phyloP scores from a whole-genome alignment of 2,329 filamentous ascomycete species.

The Fusarium anguioides region DNA sequence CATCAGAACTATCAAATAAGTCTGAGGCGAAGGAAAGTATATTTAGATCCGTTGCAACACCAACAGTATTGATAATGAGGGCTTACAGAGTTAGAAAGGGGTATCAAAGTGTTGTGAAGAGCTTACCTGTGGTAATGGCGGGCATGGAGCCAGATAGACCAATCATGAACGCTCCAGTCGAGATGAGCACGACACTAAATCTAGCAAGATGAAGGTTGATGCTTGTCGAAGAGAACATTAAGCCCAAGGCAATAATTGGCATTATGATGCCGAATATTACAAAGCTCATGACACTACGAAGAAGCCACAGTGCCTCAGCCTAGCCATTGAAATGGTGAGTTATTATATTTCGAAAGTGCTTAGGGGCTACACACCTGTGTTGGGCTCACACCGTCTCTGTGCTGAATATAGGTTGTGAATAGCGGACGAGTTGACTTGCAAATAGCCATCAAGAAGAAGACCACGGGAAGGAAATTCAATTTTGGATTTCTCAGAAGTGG shows the following conservation, averaged over 20 bases:
- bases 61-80: background rate
- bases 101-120: background rate
- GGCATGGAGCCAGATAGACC: background rate
- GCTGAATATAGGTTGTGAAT: background rate
- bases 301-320: background rate
- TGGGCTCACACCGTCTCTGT: background rate
- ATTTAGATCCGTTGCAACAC: background rate
- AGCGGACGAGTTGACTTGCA: background rate
- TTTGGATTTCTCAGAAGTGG: background rate
- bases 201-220: background rate
- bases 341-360: rapidly evolving
- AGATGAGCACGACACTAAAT: background rate
- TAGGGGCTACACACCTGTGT: background rate
- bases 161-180: background rate
- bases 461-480: background rate
- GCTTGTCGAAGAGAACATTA: background rate
- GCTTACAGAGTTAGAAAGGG: background rate
- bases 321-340: background rate
- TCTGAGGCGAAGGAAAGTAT: background rate
- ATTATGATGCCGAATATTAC: background rate
- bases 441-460: background rate
- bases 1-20: background rate
- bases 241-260: background rate
- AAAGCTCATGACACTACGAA: background rate
- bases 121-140: background rate